Percentiles rank a stretch among this genome's conserved stretches.
Evolutionary conservation across 805 yeast species (phyloP).

Genomic region (Scheffersomyces ergatensis): DNA sequence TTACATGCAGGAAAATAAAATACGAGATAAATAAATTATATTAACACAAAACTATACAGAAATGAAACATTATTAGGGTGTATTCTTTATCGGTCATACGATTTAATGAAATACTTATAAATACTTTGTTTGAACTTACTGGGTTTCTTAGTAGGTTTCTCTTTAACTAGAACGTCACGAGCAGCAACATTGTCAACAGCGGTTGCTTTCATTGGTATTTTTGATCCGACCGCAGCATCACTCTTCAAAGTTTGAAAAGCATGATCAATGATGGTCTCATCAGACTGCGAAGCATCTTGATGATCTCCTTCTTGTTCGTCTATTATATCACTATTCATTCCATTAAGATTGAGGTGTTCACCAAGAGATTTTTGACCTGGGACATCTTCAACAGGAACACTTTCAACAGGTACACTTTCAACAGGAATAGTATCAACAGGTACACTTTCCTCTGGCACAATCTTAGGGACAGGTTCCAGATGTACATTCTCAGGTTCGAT

Average conservation of each 20-base stretch:
- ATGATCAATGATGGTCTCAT: neutral
- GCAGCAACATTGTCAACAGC: neutral
- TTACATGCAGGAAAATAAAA: too few relatives aligned
- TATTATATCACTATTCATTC: too few relatives aligned
- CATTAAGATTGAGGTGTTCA: too few relatives aligned
- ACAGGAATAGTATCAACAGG: too few relatives aligned
- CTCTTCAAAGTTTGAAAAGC: neutral
- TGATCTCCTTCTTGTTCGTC: too few relatives aligned
- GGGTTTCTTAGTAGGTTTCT: neutral
- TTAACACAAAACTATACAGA: neutral
- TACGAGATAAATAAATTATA: neutral
- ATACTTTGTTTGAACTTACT: slow-evolving; percentile 6
- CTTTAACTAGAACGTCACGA: neutral
- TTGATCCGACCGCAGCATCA: neutral
- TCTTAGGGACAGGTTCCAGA: too few relatives aligned
- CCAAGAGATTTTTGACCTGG: too few relatives aligned
- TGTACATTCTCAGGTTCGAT: too few relatives aligned
- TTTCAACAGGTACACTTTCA: too few relatives aligned
- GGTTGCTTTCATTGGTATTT: neutral
- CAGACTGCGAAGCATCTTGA: neutral
- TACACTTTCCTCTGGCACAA: too few relatives aligned
- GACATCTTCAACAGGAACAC: too few relatives aligned
- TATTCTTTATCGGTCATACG: slow-evolving; percentile 12
- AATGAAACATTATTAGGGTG: neutral
- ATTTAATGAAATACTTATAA: slow-evolving; percentile 23